A percentile compares a stretch with the other conserved stretches of the same genome.
Conservation (phyloP, 164 flowering plant genomes). For the Magnolia changhungtana region DNA sequence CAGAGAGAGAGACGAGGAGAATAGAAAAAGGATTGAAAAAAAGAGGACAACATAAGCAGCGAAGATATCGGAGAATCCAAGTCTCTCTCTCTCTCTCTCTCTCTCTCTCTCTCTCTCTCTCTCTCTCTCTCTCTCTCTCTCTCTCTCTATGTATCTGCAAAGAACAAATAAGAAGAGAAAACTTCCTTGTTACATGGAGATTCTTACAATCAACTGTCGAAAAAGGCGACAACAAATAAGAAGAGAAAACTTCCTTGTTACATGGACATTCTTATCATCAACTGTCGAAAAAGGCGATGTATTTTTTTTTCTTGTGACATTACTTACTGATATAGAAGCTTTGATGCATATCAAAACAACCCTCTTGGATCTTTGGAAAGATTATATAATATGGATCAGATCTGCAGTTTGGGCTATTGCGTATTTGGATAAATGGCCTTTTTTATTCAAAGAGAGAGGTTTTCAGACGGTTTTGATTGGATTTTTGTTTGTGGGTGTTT, state of each 20-base stretch:
- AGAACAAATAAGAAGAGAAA: neutral
- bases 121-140: neutral
- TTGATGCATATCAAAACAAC: no score
- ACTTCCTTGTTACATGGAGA: slow-evolving; percentile 2
- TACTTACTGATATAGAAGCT: neutral
- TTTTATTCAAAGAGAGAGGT: neutral
- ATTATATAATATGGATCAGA: slow-evolving; percentile 3
- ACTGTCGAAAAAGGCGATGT: neutral
- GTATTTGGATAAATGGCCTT: neutral
- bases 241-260: neutral
- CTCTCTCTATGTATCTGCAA: neutral
- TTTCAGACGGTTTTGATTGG: neutral
- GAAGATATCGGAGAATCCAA: neutral
- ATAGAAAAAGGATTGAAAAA: neutral
- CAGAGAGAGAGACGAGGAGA: neutral
- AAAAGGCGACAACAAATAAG: neutral
- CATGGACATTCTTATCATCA: neutral
- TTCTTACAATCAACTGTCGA: no score
- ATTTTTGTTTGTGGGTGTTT: neutral
- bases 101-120: no score
- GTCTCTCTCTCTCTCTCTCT: no score
- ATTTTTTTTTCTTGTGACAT: neutral
- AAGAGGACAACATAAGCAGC: neutral
- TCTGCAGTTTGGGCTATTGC: neutral
- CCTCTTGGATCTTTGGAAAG: neutral